Percentiles rank a stretch among this genome's conserved stretches.
Evolutionary conservation across 495 filamentous ascomycete species (phyloP).

Genomic region (Wilcoxina mikolae): DNA sequence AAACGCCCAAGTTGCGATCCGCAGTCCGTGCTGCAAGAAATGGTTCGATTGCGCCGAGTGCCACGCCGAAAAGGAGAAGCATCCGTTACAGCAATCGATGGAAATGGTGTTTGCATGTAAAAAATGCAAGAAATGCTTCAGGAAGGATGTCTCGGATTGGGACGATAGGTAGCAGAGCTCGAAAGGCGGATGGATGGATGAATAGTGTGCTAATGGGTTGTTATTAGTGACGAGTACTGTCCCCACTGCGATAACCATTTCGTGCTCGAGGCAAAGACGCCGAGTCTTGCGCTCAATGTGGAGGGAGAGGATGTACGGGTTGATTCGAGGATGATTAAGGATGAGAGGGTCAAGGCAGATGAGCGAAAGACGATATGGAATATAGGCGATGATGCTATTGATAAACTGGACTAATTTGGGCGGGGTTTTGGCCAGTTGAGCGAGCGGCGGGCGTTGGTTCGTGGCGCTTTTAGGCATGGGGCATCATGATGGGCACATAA

Average conservation of each 20-base stretch:
- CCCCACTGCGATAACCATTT: slow-evolving; percentile 99
- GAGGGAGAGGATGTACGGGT: slow-evolving; percentile 80
- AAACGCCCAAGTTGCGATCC: slow-evolving; percentile 93
- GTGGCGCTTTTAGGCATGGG: too few relatives aligned
- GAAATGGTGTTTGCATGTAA: slow-evolving; percentile 98
- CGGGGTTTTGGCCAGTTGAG: not conserved
- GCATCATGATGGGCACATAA: not conserved
- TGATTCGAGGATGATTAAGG: slow-evolving; percentile 82
- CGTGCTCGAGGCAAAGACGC: slow-evolving; percentile 70
- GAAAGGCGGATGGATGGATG: not conserved
- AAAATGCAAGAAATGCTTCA: slow-evolving; percentile 95
- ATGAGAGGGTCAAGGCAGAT: slow-evolving; percentile 60
- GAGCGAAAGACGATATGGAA: slow-evolving; percentile 29
- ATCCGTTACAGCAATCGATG: slow-evolving; percentile 55
- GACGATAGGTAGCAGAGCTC: slow-evolving; percentile 51
- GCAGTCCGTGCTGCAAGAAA: slow-evolving; percentile 87
- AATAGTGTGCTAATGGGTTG: not conserved
- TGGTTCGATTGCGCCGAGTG: slow-evolving; percentile 99
- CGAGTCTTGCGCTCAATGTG: slow-evolving; percentile 62
- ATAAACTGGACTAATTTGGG: slow-evolving; percentile 3
- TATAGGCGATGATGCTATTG: not conserved
- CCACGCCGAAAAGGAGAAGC: slow-evolving; percentile 65
- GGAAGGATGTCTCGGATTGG: slow-evolving; percentile 79
- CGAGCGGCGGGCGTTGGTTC: not conserved
- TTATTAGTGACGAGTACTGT: slow-evolving; percentile 80